Conservation (phyloP, 2,329 filamentous ascomycete species). For the Chaetomiaceae sp. region DNA sequence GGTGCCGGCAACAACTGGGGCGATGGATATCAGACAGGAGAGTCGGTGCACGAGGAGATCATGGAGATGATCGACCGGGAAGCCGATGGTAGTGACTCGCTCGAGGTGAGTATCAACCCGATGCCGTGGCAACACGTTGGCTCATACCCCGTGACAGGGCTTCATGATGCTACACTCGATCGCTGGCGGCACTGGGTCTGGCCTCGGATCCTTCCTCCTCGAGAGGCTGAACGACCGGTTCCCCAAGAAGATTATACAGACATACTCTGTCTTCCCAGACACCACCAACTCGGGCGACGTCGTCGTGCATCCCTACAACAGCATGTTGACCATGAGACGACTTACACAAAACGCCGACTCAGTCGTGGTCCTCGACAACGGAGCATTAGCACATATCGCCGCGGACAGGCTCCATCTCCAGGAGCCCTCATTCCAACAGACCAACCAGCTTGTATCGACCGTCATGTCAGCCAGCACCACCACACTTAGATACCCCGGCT, state of each 20-base stretch:
- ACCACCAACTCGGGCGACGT: constrained; percentile 83
- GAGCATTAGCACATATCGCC: constrained; percentile 86
- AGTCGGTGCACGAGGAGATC: constrained; percentile 89
- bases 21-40: constrained; percentile 88
- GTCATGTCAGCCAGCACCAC: constrained; percentile 99
- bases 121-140: not conserved
- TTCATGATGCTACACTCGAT: constrained; percentile 99
- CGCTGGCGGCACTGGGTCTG: constrained; percentile 91
- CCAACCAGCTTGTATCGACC: constrained; percentile 92
- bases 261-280: constrained; percentile 97
- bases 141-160: constrained; percentile 49
- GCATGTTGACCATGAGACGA: constrained; percentile 82
- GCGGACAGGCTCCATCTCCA: constrained; percentile 92
- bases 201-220: constrained; percentile 89
- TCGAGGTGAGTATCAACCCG: constrained; percentile 59
- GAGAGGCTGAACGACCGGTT: constrained; percentile 96
- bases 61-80: constrained; percentile 99
- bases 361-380: constrained; percentile 95
- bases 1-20: constrained; percentile 99
- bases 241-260: constrained; percentile 98
- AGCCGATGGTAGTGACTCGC: constrained; percentile 93
- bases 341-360: constrained; percentile 96
- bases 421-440: constrained; percentile 93
- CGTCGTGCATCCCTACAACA: constrained; percentile 98
- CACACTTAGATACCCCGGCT: constrained; percentile 91